Base-by-base conservation (phyloP, 192 early-diverging fungal species). In the Martensiomyces pterosporus region DNA sequence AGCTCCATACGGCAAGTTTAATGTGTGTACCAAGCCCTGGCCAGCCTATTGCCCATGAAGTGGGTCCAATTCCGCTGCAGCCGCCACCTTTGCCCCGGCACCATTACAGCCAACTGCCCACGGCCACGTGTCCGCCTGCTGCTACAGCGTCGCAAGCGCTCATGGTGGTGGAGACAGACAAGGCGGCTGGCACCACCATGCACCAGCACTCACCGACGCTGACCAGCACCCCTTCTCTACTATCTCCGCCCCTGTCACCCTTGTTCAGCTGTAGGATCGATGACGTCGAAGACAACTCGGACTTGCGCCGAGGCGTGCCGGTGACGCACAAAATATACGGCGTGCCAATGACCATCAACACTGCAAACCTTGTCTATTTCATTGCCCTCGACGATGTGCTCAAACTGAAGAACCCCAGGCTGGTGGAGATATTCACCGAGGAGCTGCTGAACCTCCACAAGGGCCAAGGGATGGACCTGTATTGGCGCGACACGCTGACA, bases 271-370 rank as follows among this genome's bases (percentile, higher is more conserved):
- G n/a, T n/a, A 32, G 29, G 39, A 85, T 99, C 19, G 97, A 99
- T 63, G 97, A 99, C 52, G 89, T 99, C 9, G 90, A 99, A 63
- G 97, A 99, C 53, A 85, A 83, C 44, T 95, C 92, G 0, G 80
- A 82, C 17, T 56, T 99, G 40, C 79, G 97, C 43, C 67, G 97
- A 50, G 97, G 97, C 1, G 74, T 85, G 33, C 81, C 95, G 60
- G 93, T 91, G 32, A 94, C 97, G 0, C 95, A 99, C 71, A 90
- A 93, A 44, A 90, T 99, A 24, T 99, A 86, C 77, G 97, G 97
- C 9, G 74, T 87, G 14, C 82, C 97, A 7, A 79, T 83, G 43
- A 90, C 92, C 9, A 98, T 99, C 47, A 98, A 98, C 53, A 94
- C 90, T 35, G 95, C 91, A 24, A 97, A 98, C 65, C 97, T 92